A percentile compares a stretch with the other conserved stretches of the same genome.
Conservation (phyloP, 495 filamentous ascomycete genomes). For the Aspergillus cavernicola region DNA sequence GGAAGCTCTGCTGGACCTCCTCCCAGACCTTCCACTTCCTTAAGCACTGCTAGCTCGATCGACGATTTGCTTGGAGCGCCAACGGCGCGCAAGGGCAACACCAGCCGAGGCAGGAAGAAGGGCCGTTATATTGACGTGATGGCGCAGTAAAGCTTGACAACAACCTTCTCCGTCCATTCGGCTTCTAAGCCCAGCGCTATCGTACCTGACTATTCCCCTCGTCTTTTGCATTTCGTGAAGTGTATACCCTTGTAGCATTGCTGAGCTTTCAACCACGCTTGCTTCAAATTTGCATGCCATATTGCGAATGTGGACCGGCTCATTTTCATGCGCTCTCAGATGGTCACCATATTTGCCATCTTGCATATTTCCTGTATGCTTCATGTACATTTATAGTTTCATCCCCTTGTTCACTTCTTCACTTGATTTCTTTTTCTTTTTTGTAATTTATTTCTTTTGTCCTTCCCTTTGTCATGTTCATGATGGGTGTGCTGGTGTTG, state of each 20-base stretch:
- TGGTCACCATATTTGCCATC: not conserved
- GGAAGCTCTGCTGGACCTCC: conserved; percentile 27
- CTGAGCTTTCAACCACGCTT: not conserved
- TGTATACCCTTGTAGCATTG: conserved; percentile 13
- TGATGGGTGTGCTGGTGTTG: not conserved
- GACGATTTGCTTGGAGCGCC: conserved; percentile 79
- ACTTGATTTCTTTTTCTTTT: conserved; percentile 2
- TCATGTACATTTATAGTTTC: conserved; percentile 16
- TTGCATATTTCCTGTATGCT: conserved; percentile 14
- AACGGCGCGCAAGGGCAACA: conserved; percentile 59
- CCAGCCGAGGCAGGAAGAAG: conserved; percentile 72
- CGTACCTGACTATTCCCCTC: conserved; percentile 5
- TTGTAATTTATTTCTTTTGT: conserved; percentile 10
- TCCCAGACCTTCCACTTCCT: conserved; percentile 57
- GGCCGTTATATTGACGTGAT: conserved; percentile 92
- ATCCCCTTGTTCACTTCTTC: too few relatives aligned
- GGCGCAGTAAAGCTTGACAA: conserved; percentile 44
- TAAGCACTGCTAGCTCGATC: conserved; percentile 79
- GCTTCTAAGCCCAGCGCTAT: not conserved
- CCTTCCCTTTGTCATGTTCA: conserved; percentile 1
- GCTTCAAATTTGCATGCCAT: conserved; percentile 10
- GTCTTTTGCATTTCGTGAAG: conserved; percentile 16
- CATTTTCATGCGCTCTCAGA: conserved; percentile 14
- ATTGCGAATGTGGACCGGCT: not conserved
- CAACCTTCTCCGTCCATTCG: not conserved